These are phyloP conservation scores for Hymenoscyphus linearis DNA, from an alignment of 2,329 filamentous ascomycete species.

Conservation along the genomic window DNA sequence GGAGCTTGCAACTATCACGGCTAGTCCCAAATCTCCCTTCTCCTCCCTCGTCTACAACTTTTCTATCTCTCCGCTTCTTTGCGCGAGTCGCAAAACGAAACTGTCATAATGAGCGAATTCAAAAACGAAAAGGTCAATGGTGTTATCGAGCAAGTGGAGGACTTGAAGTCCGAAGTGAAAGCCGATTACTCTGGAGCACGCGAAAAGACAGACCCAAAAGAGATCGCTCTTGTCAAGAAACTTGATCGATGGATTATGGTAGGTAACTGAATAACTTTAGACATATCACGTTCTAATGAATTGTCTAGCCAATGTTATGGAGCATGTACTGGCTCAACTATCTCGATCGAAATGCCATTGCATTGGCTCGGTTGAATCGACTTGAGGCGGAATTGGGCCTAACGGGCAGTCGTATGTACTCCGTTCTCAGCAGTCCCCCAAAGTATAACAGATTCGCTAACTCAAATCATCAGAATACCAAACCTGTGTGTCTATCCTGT, in stretches of 20 bases:
- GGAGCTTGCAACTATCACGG: background rate
- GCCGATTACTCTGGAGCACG: conserved; percentile 26
- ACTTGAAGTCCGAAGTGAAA: background rate
- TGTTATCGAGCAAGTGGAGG: background rate
- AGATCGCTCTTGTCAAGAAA: conserved; percentile 36
- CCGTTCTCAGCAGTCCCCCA: background rate
- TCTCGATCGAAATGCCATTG: conserved; percentile 31
- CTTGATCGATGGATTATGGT: conserved; percentile 34
- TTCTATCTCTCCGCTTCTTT: background rate
- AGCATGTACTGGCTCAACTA: conserved; percentile 39
- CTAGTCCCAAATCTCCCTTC: background rate
- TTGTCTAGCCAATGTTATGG: conserved; percentile 33
- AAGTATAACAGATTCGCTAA: background rate
- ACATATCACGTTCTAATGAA: background rate
- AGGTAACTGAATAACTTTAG: background rate
- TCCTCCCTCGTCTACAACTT: background rate
- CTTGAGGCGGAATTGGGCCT: conserved; percentile 28
- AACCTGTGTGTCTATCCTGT: conserved; percentile 7
- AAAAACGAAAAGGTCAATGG: background rate
- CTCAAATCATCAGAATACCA: background rate
- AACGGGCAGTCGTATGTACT: conserved; percentile 37
- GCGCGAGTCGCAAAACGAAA: background rate
- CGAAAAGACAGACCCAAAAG: conserved; percentile 32
- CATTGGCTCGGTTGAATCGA: conserved; percentile 19
- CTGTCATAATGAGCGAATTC: background rate